Evolutionary conservation across 2,329 filamentous ascomycete species (phyloP).

Genomic region (Nigrograna mackinnonii): DNA sequence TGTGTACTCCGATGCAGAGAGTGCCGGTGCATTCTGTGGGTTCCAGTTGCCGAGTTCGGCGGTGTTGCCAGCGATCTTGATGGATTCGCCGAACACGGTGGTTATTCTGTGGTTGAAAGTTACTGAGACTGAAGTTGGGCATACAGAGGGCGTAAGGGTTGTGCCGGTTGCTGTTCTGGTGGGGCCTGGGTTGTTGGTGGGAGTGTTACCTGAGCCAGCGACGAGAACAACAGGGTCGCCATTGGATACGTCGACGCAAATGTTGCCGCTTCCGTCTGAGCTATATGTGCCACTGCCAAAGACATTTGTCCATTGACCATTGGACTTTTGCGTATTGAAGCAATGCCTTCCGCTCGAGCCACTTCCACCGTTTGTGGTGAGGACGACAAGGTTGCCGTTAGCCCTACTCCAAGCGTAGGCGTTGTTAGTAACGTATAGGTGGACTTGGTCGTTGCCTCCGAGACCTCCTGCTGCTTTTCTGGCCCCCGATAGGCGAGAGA

Average conservation of each 20-base stretch:
- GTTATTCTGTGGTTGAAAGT: conserved; percentile 51
- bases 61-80: conserved; percentile 50
- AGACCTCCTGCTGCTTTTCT: conserved; percentile 46
- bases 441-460: conserved; percentile 47
- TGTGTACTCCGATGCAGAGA: conserved; percentile 50
- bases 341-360: conserved; percentile 46
- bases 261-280: conserved; percentile 44
- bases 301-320: conserved; percentile 46
- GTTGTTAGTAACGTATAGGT: conserved; percentile 46
- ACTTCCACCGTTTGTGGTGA: conserved; percentile 50
- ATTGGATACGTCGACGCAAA: conserved; percentile 47
- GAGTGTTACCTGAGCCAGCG: conserved; percentile 3
- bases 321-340: conserved; percentile 44
- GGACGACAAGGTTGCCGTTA: conserved; percentile 48
- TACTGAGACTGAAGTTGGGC: conserved; percentile 37
- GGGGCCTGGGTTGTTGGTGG: conserved; percentile 3
- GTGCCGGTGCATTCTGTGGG: conserved; percentile 38
- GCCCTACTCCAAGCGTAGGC: conserved; percentile 53
- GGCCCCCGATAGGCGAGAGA: conserved; percentile 27
- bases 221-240: conserved; percentile 49
- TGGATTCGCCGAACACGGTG: conserved; percentile 54
- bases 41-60: conserved; percentile 51
- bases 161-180: conserved; percentile 12
- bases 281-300: conserved; percentile 42
- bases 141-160: conserved; percentile 21